Conservation (phyloP, 2,329 filamentous ascomycete genomes). For the Aspergillus sojae region DNA sequence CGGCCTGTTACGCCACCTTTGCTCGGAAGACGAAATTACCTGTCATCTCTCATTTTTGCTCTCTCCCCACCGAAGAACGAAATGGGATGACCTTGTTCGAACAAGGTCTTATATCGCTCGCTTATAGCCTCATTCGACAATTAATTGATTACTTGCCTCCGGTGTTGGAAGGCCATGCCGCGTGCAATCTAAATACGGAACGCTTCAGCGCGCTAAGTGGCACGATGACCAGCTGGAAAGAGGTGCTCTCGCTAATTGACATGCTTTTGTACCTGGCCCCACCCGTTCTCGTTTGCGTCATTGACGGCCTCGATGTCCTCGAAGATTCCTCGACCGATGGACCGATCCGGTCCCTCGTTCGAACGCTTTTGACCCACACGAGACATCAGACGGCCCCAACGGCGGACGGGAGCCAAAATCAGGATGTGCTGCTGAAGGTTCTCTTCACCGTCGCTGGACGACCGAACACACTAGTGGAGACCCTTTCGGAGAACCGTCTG, state of each 20-base stretch:
- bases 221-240: conserved; percentile 38
- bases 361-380: conserved; percentile 37
- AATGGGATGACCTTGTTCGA: conserved; percentile 29
- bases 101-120: conserved; percentile 38
- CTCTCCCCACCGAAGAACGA: conserved; percentile 24
- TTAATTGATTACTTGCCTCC: conserved; percentile 40
- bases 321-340: conserved; percentile 35
- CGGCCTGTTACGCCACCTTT: conserved; percentile 36
- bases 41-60: conserved; percentile 42
- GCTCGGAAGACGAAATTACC: conserved; percentile 35
- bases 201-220: conserved; percentile 38
- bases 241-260: conserved; percentile 40
- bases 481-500: conserved; percentile 35
- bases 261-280: conserved; percentile 38
- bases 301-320: conserved; percentile 39
- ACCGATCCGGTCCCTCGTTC: conserved; percentile 37
- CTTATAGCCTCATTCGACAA: conserved; percentile 43
- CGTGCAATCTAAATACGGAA: conserved; percentile 38
- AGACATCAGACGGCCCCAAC: conserved; percentile 23
- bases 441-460: conserved; percentile 39
- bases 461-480: conserved; percentile 34
- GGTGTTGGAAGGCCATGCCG: conserved; percentile 37
- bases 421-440: conserved; percentile 36
- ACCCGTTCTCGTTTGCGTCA: conserved; percentile 39
- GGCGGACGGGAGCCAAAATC: conserved; percentile 22